Evolutionary conservation across 148 eudicot species (phyloP), one percentile per base, ranked within the genome.

Genomic region (Silene conica): DNA sequence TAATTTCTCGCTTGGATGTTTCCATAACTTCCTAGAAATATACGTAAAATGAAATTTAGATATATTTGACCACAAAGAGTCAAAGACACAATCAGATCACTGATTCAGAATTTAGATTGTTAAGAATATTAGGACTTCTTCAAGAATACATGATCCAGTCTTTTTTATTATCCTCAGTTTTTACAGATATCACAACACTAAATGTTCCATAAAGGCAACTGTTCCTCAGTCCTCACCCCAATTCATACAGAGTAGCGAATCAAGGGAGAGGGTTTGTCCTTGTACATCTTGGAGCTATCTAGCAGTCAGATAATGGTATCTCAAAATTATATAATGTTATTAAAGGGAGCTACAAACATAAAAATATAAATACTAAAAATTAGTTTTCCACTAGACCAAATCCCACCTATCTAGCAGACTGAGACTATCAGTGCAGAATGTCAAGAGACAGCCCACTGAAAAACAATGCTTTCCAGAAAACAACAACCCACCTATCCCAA

Each of bases 21-120:
- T 87, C 92, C 82, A 88, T 66, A 69, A 70, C 84, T 72, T 95
- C 99, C 99, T 95, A 81, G 70, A 63, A 71, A 75, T 58, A 81
- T 25, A 45, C 3, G 55, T 50, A 50, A 13, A 14, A 13, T 48
- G 16, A 48, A 14, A 48, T 48, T 12, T 50, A 50, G 55, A 50
- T 15, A 50, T 50, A 50, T 9, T 12, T 1, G 16, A 50, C 14
- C 55, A 50, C 16, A 50, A 50, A 50, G 16, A 50, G 55, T 13
- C 20, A 34, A 16, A 64, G 46, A 64, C 48, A 31, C 68, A 16
- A 31, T 16, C 38, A 28, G 18, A 18, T 64, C 31, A 60, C 21
- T 22, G 63, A 7, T 25, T 22, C 64, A 60, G 64, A 60, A 60
- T 60, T 22, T 60, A 34, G 12, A 10, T 60, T 60, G 15, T 59